phyloP scores from a whole-genome alignment of 225 moss, liverwort and hornwort species.

The Marchantia polymorpha region DNA sequence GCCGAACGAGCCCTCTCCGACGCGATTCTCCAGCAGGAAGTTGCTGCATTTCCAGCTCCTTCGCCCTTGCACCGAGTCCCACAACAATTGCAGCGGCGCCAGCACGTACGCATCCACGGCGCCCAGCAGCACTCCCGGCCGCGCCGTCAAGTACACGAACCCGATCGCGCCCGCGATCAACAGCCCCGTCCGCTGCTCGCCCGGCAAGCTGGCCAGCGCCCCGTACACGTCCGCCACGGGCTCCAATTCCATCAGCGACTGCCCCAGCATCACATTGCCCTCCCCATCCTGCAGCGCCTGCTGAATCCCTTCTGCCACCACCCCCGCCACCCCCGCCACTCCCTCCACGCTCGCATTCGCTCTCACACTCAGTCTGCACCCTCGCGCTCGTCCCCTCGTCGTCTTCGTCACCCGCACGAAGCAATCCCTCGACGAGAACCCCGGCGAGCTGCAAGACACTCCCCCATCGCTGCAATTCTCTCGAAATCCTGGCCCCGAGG shows the following conservation, averaged over 20 bases:
- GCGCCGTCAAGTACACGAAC: conserved; percentile 72
- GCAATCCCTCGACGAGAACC: not conserved
- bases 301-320: conserved; percentile 6
- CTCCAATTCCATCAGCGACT: not conserved
- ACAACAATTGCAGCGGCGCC: conserved; percentile 59
- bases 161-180: conserved; percentile 32
- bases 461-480: conserved; percentile 3
- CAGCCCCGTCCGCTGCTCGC: conserved; percentile 24
- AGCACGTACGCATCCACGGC: conserved; percentile 66
- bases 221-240: conserved; percentile 16
- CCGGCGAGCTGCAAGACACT: not conserved
- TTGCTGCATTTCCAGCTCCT: conserved; percentile 69
- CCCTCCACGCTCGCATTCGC: not conserved
- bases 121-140: conserved; percentile 75
- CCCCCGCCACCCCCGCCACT: not conserved
- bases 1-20: conserved; percentile 92
- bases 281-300: not conserved
- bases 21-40: conserved; percentile 67
- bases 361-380: not conserved
- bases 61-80: conserved; percentile 56
- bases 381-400: not conserved
- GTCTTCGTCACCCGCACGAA: not conserved
- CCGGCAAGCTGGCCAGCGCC: conserved; percentile 19
- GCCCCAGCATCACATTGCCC: not conserved
- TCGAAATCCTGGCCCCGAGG: not conserved